Base-by-base conservation (phyloP, 1,284 basidiomycete genomes). In the Ceratobasidium sp. region DNA sequence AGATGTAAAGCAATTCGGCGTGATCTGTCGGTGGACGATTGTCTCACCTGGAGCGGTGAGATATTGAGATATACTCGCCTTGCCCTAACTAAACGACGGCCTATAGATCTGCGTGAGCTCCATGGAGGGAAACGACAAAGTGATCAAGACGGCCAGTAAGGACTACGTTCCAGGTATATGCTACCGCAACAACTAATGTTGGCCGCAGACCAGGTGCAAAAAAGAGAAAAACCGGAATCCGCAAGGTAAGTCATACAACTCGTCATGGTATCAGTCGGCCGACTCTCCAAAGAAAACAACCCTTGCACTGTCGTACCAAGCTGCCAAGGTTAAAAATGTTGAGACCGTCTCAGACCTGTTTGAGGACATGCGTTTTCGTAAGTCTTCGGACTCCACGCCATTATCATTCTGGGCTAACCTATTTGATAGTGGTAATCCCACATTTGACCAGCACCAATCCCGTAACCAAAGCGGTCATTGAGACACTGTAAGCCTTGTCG, bases 1-100 rank as follows among this genome's bases (percentile, higher is more conserved):
- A 90, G 96, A 73, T 95, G 94, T n/a, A 84, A 95, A 55, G 84
- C 86, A 13, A 96, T 97, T 79, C 90, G 95, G 49, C 92, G 93
- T 58, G 94, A 95, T 81, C 87, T 95, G 23, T 88, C 83, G 46
- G 85, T 91, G 60, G 88, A 88, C 1, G 93, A 95, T 81, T 94
- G 93, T 83, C 89, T 92, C 88, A 87, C 89, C 13, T 91, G 91
- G 3, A 88, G 91, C 61, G 90, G 93, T 94, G 80, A 67, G 85
- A 18, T 80, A 15, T 9, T 10, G 26, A 44, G 20, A 13, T 13
- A 55, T 40, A 26, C 15, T 40, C 33, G 18, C 18, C 33, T 53
- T 60, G 49, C 20, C 18, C 40, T 0, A n/a, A 20, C 51, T 79
- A 3, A 77, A 87, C 10, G 23, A 9, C 12, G 28, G 20, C 20